Percentiles rank a stretch among this genome's conserved stretches.
Conservation (phyloP, 1,139 yeast species). For the Kazachstania sp. region DNA sequence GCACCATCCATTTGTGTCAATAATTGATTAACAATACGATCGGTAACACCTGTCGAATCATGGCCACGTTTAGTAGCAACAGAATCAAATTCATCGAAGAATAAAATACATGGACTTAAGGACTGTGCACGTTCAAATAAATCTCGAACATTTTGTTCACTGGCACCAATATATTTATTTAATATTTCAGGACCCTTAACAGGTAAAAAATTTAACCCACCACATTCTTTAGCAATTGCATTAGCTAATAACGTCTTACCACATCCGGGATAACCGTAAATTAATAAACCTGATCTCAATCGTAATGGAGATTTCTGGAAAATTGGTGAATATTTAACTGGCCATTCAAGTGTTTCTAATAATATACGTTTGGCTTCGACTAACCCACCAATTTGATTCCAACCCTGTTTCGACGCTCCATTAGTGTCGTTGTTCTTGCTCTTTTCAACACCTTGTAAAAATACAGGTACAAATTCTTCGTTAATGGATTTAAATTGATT, state of each 20-base stretch:
- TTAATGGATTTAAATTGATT: conserved; percentile 49
- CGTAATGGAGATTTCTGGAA: conserved; percentile 82
- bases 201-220: conserved; percentile 88
- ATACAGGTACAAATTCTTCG: conserved; percentile 66
- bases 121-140: conserved; percentile 77
- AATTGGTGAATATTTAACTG: conserved; percentile 90
- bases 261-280: conserved; percentile 97
- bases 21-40: conserved; percentile 93
- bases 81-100: conserved; percentile 94
- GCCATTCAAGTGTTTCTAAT: conserved; percentile 92
- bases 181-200: conserved; percentile 95
- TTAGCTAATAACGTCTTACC: conserved; percentile 91
- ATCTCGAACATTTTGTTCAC: conserved; percentile 90
- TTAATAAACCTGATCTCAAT: conserved; percentile 76
- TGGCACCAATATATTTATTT: conserved; percentile 94
- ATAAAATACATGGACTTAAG: conserved; percentile 77
- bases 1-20: conserved; percentile 99
- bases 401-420: conserved; percentile 23
- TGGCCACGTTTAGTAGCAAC: conserved; percentile 98
- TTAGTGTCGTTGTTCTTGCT: conserved; percentile 39
- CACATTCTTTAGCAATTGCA: conserved; percentile 92
- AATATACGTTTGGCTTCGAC: conserved; percentile 64
- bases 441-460: conserved; percentile 77
- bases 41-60: conserved; percentile 96
- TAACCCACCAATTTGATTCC: conserved; percentile 90